phyloP scores from a whole-genome alignment of 1,284 basidiomycete species.

The Schizophyllum commune region DNA sequence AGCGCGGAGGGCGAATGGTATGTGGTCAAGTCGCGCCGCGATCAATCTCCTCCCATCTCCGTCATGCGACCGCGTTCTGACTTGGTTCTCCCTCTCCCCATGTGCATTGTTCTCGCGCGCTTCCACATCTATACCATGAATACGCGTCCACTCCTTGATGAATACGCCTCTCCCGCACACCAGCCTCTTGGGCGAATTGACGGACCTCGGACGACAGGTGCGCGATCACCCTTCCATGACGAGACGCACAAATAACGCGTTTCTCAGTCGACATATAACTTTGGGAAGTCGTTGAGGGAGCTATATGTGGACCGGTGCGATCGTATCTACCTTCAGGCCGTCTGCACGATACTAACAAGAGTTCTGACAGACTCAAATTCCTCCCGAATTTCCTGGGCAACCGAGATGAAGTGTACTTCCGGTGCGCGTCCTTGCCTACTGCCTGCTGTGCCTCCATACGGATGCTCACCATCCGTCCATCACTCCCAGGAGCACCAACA shows the following conservation, averaged over 20 bases:
- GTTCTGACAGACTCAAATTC: constrained; percentile 46
- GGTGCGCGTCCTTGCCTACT: constrained; percentile 26
- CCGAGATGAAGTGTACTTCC: constrained; percentile 53
- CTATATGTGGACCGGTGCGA: constrained; percentile 69
- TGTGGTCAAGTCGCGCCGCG: constrained; percentile 17
- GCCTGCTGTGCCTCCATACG: background rate
- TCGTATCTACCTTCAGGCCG: background rate
- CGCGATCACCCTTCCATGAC: constrained; percentile 6
- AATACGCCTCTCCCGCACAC: too few species aligned
- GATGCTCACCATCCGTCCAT: too few species aligned
- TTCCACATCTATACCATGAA: too few species aligned
- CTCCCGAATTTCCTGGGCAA: constrained; percentile 47
- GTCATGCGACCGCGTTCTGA: background rate
- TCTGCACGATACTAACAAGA: background rate
- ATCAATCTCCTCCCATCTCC: constrained; percentile 1
- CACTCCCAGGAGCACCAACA: constrained; percentile 47
- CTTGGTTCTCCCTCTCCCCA: background rate
- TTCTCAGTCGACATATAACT: constrained; percentile 57
- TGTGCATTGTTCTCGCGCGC: background rate
- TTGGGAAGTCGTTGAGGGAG: constrained; percentile 52
- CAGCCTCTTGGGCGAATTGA: constrained; percentile 73
- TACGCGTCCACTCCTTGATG: too few species aligned
- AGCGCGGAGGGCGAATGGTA: constrained; percentile 55
- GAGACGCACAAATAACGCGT: background rate
- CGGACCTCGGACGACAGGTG: constrained; percentile 68